Evolutionary conservation across 768 basidiomycete species (phyloP).

Genomic region (Phylloporus rhodoxanthus): DNA sequence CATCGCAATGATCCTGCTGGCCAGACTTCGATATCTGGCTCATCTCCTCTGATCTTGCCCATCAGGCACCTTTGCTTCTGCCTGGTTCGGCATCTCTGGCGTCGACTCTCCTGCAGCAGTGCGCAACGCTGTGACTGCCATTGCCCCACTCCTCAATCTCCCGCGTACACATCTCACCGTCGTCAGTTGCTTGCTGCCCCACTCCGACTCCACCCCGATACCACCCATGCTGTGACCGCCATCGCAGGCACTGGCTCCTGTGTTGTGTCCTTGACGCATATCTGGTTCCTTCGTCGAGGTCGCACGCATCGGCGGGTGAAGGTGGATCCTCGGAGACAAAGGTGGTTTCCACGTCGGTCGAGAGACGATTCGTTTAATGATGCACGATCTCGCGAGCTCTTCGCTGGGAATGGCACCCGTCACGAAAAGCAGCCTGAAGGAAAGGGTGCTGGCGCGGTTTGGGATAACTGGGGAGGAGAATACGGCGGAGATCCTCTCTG

Average conservation of each 20-base stretch:
- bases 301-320: constrained; percentile 74
- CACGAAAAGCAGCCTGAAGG: constrained; percentile 34
- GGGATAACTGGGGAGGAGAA: constrained; percentile 42
- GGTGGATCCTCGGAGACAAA: constrained; percentile 81
- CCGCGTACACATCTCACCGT: constrained; percentile 56
- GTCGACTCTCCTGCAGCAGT: constrained; percentile 68
- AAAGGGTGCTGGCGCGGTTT: constrained; percentile 49
- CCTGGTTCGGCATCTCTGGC: constrained; percentile 82
- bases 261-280: constrained; percentile 55
- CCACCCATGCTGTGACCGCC: constrained; percentile 59
- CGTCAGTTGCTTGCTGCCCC: constrained; percentile 80
- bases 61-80: constrained; percentile 49
- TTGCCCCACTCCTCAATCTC: constrained; percentile 55
- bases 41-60: too few species aligned
- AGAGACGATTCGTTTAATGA: constrained; percentile 65
- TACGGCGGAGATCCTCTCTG: constrained; percentile 55
- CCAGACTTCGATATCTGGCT: too few species aligned
- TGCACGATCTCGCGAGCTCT: constrained; percentile 48
- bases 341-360: constrained; percentile 78
- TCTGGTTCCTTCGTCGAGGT: constrained; percentile 49
- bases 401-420: constrained; percentile 29
- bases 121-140: constrained; percentile 44
- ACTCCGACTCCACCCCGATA: constrained; percentile 53
- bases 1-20: too few species aligned
- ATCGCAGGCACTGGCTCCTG: constrained; percentile 82